Conservation (phyloP, 1,284 basidiomycete genomes). For the Melampsora americana region DNA sequence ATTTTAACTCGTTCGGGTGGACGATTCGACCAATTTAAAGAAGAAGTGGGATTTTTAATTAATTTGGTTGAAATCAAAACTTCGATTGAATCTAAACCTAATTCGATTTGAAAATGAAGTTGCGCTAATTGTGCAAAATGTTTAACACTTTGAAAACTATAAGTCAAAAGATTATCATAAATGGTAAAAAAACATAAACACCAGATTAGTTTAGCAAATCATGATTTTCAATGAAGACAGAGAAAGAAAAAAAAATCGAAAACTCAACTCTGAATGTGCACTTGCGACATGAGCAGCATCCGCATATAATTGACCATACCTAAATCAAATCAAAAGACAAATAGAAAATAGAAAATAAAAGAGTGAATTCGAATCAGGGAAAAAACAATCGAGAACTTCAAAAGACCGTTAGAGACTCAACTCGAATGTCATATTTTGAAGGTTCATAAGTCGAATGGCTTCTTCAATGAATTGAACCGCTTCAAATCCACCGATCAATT, state of each 20-base stretch:
- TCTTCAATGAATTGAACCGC: slow-evolving; percentile 29
- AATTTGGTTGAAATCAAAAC: slow-evolving; percentile 26
- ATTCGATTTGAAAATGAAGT: slow-evolving; percentile 38
- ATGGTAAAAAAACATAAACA: not conserved
- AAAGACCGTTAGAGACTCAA: too few relatives aligned
- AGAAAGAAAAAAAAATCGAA: not conserved
- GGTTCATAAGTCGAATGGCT: slow-evolving; percentile 18
- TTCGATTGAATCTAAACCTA: slow-evolving; percentile 39
- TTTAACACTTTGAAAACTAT: slow-evolving; percentile 27
- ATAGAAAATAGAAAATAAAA: not conserved
- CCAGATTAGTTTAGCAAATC: not conserved
- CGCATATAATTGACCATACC: slow-evolving; percentile 37
- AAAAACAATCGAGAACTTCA: too few relatives aligned
- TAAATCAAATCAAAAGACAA: not conserved
- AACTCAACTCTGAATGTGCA: slow-evolving; percentile 43
- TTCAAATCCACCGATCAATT: slow-evolving; percentile 25
- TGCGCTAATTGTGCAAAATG: slow-evolving; percentile 24
- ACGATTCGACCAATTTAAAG: slow-evolving; percentile 34
- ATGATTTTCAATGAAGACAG: too few relatives aligned
- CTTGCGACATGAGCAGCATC: slow-evolving; percentile 37
- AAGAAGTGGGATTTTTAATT: slow-evolving; percentile 34
- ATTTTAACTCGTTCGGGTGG: slow-evolving; percentile 29
- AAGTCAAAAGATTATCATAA: not conserved
- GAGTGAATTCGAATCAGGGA: not conserved
- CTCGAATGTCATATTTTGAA: slow-evolving; percentile 39